Base-by-base conservation (phyloP, 192 early-diverging fungal genomes). In the Rhizophagus prolifer region DNA sequence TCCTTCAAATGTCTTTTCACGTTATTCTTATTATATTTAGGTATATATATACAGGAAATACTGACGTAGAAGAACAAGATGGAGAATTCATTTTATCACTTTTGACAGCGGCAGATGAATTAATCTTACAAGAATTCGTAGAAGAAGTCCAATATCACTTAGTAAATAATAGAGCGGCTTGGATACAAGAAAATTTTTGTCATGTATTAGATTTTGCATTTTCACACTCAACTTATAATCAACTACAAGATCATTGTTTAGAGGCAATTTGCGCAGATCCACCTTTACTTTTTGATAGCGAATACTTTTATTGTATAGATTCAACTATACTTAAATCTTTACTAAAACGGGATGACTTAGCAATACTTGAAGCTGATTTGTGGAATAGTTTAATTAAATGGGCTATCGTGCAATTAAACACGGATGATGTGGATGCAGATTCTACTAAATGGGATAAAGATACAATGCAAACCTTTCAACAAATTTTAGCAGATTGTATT, bases 341-440 rank as follows among this genome's bases (percentile, higher is more conserved):
- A 8, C n/a, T 66, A 26, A 23, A 41, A 26, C 74, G 62, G 3
- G 62, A 75, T 50, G 41, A 65, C 31, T 36, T 75, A 9, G 74
- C 34, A 16, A 41, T 75, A 5, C n/a, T 54, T 4, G 74, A 75
- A 65, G 28, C 8, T 66, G 41, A 61, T 14, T 19, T 75, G 14
- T 75, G 74, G 74, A 36, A 47, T 60, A 14, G 66, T 65, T 10
- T 75, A 14, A 50, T 65, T 30, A 65, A 47, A 65, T 75, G 74
- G 74, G 59, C 34, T 12, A 28, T 9, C 12, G 23, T 13, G 21
- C 74, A 75, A 54, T 12, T 41, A 28, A 25, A 8, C 9, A 10
- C 1, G 9, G 16, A 23, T 60, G 16, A 21, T 9, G 23, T 7
- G 2, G 6, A 10, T 60, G 16, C 9, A 21, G 60, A 74, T 62